Conservation (phyloP, 768 basidiomycete genomes). For the Cystobasidium tubakii region DNA sequence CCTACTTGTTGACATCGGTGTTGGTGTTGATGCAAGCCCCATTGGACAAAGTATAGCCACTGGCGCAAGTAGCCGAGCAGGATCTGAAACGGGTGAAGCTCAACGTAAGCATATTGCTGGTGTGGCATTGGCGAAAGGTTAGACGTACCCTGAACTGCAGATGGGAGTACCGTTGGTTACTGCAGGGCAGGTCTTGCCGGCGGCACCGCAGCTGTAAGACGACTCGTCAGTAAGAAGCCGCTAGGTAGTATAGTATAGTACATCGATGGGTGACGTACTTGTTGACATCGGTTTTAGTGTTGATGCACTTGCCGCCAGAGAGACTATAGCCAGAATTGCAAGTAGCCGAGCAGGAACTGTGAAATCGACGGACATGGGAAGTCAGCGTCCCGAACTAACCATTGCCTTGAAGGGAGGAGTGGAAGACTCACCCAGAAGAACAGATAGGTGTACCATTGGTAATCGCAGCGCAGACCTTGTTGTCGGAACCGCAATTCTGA, state of each 20-base stretch:
- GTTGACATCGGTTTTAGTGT: neutral
- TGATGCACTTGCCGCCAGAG: constrained; percentile 1
- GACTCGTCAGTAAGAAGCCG: neutral
- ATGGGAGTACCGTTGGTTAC: neutral
- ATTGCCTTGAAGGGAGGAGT: no score
- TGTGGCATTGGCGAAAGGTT: no score
- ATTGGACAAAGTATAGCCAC: neutral
- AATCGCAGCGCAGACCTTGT: neutral
- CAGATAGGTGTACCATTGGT: neutral
- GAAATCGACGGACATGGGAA: no score
- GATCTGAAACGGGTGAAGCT: no score
- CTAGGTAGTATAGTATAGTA: no score
- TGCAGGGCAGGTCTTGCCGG: neutral
- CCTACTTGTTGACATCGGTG: neutral
- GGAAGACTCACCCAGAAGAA: neutral
- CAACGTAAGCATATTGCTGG: no score
- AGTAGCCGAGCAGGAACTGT: neutral
- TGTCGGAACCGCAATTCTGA: neutral
- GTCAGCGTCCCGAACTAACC: no score
- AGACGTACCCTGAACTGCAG: neutral
- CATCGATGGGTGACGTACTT: neutral
- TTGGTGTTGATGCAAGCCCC: neutral
- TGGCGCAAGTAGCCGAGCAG: neutral
- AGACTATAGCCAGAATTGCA: neutral
- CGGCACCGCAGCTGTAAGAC: neutral